Evolutionary conservation across 441 rosid species (phyloP), one percentile per base, ranked within the genome.

Genomic region (Jatropha podagrica): DNA sequence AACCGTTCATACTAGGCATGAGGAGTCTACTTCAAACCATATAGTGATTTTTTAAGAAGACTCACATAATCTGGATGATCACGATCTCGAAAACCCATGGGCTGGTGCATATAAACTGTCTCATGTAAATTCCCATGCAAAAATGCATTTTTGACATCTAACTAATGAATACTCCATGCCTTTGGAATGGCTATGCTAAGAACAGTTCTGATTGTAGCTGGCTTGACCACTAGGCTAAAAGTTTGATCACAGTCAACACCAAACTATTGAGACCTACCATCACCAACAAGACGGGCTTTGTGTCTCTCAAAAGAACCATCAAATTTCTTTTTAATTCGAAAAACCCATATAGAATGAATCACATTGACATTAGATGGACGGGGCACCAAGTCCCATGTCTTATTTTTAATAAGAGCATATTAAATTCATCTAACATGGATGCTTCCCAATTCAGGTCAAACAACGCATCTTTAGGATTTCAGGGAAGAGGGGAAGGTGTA

Each of bases 351-450:
- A 0, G 66, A 62, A 13, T 9, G 44, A 62, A 62, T 32, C 13
- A 62, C 44, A 62, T 62, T 62, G 0, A 62, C 44, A 62, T 62
- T 13, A 38, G 41, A 0, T 12, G 66, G 66, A 62, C 20, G 66
- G n/a, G 20, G 66, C 11, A 62, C 66, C 9, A 62, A 60, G 0
- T 56, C 61, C 26, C 61, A 56, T 1, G 27, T 56, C 61, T 56
- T 56, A 56, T 56, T 56, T 59, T 23, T 62, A 62, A 62, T 62
- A 62, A 62, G 66, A 62, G 66, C 44, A 62, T 23, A 23, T 62
- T 38, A 62, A 2, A 62, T 62, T 62, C 66, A 62, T 62, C 44
- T 2, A 59, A 7, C 9, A 32, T 62, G n/a, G 66, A 20, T 12
- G n/a, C 42, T 32, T 62, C 32, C 66, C 66, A 32, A 62, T 62